Evolutionary conservation across 2,329 filamentous ascomycete genomes (phyloP).

Genomic region (Torrubiellomyces zombiae): DNA sequence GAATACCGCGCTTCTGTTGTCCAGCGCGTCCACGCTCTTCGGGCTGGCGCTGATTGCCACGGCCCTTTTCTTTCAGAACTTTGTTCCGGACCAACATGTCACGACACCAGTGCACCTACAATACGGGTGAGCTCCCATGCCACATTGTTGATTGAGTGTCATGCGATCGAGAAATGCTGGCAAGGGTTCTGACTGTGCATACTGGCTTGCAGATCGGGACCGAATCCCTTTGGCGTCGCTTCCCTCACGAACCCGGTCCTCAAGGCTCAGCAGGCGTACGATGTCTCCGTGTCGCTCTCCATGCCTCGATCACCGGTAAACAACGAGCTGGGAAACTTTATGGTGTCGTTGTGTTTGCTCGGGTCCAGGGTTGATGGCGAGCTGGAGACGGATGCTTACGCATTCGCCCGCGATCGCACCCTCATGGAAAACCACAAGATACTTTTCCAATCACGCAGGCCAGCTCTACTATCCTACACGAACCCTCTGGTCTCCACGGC

Average conservation of each 20-base stretch:
- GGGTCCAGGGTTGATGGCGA: conserved; percentile 18
- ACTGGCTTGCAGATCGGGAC: conserved; percentile 21
- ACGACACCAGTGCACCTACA: conserved; percentile 37
- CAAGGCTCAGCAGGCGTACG: conserved; percentile 63
- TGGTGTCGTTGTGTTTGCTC: conserved; percentile 66
- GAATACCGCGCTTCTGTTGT: conserved; percentile 26
- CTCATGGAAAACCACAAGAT: conserved; percentile 22
- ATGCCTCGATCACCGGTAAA: conserved; percentile 69
- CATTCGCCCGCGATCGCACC: no score
- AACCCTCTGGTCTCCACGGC: conserved; percentile 51
- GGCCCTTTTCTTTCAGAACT: conserved; percentile 36
- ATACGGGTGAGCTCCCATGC: conserved; percentile 31
- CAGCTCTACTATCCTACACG: conserved; percentile 64
- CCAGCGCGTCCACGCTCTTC: conserved; percentile 26
- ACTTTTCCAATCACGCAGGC: conserved; percentile 50
- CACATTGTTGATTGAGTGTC: conserved; percentile 23
- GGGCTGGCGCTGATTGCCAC: conserved; percentile 31
- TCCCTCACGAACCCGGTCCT: conserved; percentile 33
- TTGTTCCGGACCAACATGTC: conserved; percentile 37
- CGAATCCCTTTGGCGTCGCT: conserved; percentile 35
- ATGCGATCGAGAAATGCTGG: no score
- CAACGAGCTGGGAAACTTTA: conserved; percentile 73
- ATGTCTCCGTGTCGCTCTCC: conserved; percentile 57
- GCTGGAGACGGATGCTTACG: conserved; percentile 11
- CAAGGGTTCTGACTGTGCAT: no score